These are phyloP conservation scores for Misopates orontium DNA, from an alignment of 257 asterid genomes.

Conservation along the genomic window DNA sequence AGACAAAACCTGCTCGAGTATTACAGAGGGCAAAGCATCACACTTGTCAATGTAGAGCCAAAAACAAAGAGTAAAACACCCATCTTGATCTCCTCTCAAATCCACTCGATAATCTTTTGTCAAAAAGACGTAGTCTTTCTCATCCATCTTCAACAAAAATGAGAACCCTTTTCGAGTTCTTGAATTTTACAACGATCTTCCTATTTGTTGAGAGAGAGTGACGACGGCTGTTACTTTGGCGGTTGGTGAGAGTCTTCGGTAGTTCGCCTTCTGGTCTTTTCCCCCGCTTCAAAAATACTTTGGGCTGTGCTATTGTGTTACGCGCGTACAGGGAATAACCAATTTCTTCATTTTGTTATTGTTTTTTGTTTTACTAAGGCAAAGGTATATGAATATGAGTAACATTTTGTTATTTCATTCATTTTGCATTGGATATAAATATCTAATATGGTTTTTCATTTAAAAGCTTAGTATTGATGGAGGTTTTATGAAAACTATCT, in stretches of 20 bases:
- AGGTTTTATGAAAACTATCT: too few species aligned
- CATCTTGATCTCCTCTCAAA: constrained; percentile 36
- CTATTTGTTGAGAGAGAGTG: too few species aligned
- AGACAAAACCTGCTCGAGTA: constrained; percentile 65
- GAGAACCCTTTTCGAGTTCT: too few species aligned
- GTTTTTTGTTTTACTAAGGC: too few species aligned
- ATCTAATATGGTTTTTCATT: too few species aligned
- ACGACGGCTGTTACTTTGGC: constrained; percentile 80
- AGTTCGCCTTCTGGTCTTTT: constrained; percentile 62
- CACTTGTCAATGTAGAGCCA: constrained; percentile 68
- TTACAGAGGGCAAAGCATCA: constrained; percentile 49
- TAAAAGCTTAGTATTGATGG: too few species aligned
- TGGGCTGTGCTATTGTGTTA: constrained; percentile 44
- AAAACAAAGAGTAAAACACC: constrained; percentile 55
- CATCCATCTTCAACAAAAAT: constrained; percentile 30
- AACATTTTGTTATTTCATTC: too few species aligned
- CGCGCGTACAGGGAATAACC: constrained; percentile 30
- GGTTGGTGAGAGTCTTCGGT: constrained; percentile 82
- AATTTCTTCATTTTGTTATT: too few species aligned
- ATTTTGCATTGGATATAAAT: too few species aligned
- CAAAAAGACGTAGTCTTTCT: constrained; percentile 48
- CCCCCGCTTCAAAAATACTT: constrained; percentile 45
- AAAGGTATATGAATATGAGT: too few species aligned
- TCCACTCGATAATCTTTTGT: constrained; percentile 55
- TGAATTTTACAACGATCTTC: too few species aligned